A percentile compares a stretch with the other conserved stretches of the same genome.
Evolutionary conservation across 495 filamentous ascomycete species (phyloP).

Genomic region (Tuber calosporum): DNA sequence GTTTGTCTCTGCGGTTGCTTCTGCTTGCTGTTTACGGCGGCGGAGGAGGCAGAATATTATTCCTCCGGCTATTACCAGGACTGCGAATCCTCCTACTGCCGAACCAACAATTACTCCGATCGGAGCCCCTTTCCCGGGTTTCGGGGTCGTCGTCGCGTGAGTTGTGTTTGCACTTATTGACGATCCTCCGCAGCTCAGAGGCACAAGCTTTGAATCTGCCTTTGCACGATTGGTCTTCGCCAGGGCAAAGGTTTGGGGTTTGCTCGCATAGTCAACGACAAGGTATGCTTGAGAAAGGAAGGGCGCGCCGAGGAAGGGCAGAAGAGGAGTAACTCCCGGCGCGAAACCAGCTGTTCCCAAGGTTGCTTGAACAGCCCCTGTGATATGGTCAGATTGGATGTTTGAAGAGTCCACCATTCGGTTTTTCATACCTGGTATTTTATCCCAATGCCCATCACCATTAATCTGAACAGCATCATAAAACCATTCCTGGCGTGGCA

Average conservation of each 20-base stretch:
- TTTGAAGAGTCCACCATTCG: neutral
- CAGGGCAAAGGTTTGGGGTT: slow-evolving; percentile 18
- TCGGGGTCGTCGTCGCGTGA: too few relatives aligned
- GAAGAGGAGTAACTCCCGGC: slow-evolving; percentile 17
- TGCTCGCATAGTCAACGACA: slow-evolving; percentile 32
- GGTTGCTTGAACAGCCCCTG: slow-evolving; percentile 28
- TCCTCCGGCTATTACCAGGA: slow-evolving; percentile 11
- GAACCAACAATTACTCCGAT: slow-evolving; percentile 29
- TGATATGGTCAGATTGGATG: neutral
- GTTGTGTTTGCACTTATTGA: neutral
- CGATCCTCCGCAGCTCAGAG: slow-evolving; percentile 15
- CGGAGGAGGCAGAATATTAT: slow-evolving; percentile 23
- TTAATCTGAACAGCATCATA: slow-evolving; percentile 17
- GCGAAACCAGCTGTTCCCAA: slow-evolving; percentile 34
- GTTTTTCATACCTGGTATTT: slow-evolving; percentile 21
- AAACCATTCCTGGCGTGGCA: slow-evolving; percentile 29
- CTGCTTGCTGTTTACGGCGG: slow-evolving; percentile 9
- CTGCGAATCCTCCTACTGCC: slow-evolving; percentile 24
- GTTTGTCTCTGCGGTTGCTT: neutral
- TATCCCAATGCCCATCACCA: slow-evolving; percentile 12
- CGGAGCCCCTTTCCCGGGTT: slow-evolving; percentile 6
- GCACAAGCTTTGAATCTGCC: neutral
- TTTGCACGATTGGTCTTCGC: slow-evolving; percentile 17
- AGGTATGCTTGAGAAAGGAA: slow-evolving; percentile 40
- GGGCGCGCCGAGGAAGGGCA: slow-evolving; percentile 35